Conservation (phyloP, 148 eudicot genomes). For the Camellia granthamiana region DNA sequence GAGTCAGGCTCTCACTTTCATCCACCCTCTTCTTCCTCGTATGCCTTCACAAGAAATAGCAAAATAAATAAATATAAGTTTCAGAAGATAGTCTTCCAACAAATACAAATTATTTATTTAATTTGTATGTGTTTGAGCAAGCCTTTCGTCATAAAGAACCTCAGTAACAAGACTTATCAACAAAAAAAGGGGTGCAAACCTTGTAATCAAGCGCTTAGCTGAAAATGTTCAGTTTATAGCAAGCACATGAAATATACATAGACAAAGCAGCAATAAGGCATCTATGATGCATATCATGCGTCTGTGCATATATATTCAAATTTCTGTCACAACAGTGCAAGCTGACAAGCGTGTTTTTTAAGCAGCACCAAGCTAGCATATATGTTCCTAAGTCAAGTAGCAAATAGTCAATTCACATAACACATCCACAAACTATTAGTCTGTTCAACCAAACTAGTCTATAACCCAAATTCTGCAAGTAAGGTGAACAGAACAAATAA, state of each 20-base stretch:
- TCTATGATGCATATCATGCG: no score
- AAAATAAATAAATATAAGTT: background rate
- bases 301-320: no score
- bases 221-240: no score
- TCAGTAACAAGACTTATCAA: background rate
- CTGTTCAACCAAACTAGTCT: background rate
- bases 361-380: background rate
- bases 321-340: background rate
- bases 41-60: conserved; percentile 7
- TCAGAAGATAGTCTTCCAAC: background rate
- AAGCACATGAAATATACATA: no score
- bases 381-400: no score
- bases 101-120: background rate
- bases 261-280: no score
- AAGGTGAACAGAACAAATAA: background rate
- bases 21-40: conserved; percentile 38
- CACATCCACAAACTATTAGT: background rate
- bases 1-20: conserved; percentile 57
- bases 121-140: background rate
- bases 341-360: background rate
- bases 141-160: background rate
- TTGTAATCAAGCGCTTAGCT: no score
- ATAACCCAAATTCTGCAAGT: background rate
- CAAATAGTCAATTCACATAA: background rate
- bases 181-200: background rate